Percentiles rank a stretch among this genome's conserved stretches.
Evolutionary conservation across 345 rosid species (phyloP).

Genomic region (Hibiscus trionum): DNA sequence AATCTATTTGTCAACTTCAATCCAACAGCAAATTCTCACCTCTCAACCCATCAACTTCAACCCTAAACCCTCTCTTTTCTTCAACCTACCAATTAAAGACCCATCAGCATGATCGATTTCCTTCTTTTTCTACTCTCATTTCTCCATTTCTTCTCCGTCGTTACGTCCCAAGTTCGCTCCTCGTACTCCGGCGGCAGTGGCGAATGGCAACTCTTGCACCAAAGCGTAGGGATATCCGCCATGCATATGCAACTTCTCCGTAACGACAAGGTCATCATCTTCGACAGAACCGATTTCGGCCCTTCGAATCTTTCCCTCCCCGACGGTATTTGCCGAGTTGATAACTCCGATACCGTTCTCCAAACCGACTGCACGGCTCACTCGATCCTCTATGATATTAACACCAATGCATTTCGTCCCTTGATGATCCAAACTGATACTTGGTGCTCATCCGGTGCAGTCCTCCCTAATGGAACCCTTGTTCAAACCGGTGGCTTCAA

Average conservation of each 20-base stretch:
- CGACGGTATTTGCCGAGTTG: slow-evolving; percentile 35
- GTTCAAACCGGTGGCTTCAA: slow-evolving; percentile 83
- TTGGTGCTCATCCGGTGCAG: slow-evolving; percentile 86
- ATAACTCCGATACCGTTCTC: slow-evolving; percentile 29
- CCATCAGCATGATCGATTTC: slow-evolving; percentile 11
- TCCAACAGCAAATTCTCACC: background rate
- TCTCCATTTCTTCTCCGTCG: slow-evolving; percentile 2
- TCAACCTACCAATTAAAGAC: background rate
- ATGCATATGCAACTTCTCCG: slow-evolving; percentile 91
- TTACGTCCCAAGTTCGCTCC: background rate
- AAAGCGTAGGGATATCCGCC: slow-evolving; percentile 69
- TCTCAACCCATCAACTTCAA: background rate
- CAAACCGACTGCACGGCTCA: slow-evolving; percentile 73
- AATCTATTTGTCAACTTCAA: background rate
- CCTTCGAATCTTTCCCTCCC: slow-evolving; percentile 65
- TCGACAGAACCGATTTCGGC: slow-evolving; percentile 80
- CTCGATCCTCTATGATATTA: slow-evolving; percentile 57
- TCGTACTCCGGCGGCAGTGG: slow-evolving; percentile 17
- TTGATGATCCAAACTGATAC: slow-evolving; percentile 59
- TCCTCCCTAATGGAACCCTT: slow-evolving; percentile 53
- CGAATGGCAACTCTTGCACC: slow-evolving; percentile 50
- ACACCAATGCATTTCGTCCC: slow-evolving; percentile 48
- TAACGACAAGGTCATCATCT: slow-evolving; percentile 63
- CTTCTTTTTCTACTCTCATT: slow-evolving; percentile 20
- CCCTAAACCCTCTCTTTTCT: background rate